Conservation (phyloP, 2,329 filamentous ascomycete genomes). For the Penicillium sumatraense region DNA sequence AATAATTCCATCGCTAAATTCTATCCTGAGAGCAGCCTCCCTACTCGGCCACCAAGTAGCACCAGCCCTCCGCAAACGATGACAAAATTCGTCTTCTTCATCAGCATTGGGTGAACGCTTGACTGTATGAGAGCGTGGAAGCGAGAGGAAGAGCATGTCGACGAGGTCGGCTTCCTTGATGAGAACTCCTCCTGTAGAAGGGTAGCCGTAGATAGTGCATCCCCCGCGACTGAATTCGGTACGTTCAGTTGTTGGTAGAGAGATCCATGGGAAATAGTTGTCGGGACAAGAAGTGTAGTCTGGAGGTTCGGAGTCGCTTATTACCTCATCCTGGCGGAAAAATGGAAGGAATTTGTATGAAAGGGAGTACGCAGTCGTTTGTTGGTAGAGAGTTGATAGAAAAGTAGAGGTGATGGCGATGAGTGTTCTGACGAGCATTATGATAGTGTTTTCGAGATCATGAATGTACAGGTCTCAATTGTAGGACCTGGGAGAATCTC, state of each 20-base stretch:
- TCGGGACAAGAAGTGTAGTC: not conserved
- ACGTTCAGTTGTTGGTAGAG: slow-evolving; percentile 15
- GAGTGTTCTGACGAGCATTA: not conserved
- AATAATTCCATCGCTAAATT: not conserved
- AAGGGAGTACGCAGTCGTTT: slow-evolving; percentile 1
- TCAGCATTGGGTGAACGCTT: slow-evolving; percentile 8
- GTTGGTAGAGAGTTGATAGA: slow-evolving; percentile 10
- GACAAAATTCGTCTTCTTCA: slow-evolving; percentile 13
- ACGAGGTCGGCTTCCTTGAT: slow-evolving; percentile 18
- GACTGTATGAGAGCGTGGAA: slow-evolving; percentile 10
- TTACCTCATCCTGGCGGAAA: too few species aligned
- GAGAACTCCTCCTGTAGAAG: slow-evolving; percentile 18
- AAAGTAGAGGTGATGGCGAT: slow-evolving; percentile 9
- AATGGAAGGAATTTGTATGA: not conserved
- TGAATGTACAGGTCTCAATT: too few species aligned
- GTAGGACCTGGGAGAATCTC: too few species aligned
- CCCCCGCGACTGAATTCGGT: slow-evolving; percentile 7
- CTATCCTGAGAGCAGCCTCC: slow-evolving; percentile 10
- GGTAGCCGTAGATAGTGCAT: slow-evolving; percentile 22
- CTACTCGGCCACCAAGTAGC: slow-evolving; percentile 16
- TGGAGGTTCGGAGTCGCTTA: too few species aligned
- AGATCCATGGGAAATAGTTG: too few species aligned
- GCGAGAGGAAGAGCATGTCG: slow-evolving; percentile 20
- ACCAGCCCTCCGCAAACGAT: slow-evolving; percentile 18
- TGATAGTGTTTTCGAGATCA: too few species aligned